Percentiles rank a stretch among this genome's conserved stretches.
phyloP scores from a whole-genome alignment of 345 rosid species.

The Hibiscus mutabilis region DNA sequence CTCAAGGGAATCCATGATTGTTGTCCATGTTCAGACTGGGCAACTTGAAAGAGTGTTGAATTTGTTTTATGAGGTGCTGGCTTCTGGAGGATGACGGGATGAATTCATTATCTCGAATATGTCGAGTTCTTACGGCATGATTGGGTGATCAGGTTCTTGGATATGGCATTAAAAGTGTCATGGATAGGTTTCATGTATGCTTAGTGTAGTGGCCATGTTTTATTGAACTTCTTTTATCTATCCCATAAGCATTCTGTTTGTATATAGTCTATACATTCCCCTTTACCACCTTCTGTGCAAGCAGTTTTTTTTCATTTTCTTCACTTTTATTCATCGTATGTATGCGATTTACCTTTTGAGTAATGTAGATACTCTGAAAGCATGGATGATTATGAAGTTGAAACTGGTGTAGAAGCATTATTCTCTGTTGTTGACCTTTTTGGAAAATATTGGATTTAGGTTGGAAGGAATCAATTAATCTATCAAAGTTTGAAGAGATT shows the following conservation, averaged over 20 bases:
- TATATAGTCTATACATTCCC: not conserved
- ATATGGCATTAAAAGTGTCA: constrained; percentile 29
- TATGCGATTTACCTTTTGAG: not conserved
- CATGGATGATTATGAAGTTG: constrained; percentile 30
- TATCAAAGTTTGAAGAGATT: constrained; percentile 22
- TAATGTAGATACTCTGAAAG: constrained; percentile 20
- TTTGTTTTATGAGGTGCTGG: constrained; percentile 33
- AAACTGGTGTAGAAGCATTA: constrained; percentile 28
- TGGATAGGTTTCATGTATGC: constrained; percentile 30
- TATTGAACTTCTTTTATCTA: not conserved
- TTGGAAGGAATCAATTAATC: constrained; percentile 22
- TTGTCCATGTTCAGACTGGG: constrained; percentile 31
- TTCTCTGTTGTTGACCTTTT: constrained; percentile 39
- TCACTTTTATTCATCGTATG: not conserved
- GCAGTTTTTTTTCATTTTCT: not conserved
- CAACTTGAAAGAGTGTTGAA: constrained; percentile 31
- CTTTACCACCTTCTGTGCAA: not conserved
- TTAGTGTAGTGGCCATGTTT: constrained; percentile 30
- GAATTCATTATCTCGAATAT: constrained; percentile 43
- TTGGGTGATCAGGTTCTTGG: constrained; percentile 43
- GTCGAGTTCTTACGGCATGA: constrained; percentile 34
- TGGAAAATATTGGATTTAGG: constrained; percentile 32
- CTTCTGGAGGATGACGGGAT: constrained; percentile 33
- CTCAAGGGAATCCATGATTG: constrained; percentile 44
- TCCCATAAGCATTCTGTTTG: not conserved